These are phyloP conservation scores for Candida bentonensis DNA, from an alignment of 805 yeast species.

Conservation along the genomic window DNA sequence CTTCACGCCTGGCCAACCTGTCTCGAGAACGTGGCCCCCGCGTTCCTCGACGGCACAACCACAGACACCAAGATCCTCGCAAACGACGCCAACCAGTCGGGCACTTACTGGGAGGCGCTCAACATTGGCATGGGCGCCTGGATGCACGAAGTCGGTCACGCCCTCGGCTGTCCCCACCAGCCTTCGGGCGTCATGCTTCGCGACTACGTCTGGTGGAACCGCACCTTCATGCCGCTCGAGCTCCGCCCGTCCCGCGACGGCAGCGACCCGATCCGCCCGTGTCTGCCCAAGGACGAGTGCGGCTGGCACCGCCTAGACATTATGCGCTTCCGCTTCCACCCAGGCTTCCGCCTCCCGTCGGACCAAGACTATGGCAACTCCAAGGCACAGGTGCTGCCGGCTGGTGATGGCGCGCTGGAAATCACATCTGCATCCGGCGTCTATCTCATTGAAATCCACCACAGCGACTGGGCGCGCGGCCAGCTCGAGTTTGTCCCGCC, in stretches of 20 bases:
- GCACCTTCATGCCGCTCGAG: conserved; percentile 71
- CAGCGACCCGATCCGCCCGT: conserved; percentile 23
- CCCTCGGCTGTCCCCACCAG: conserved; percentile 85
- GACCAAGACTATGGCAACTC: conserved; percentile 30
- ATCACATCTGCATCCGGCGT: conserved; percentile 52
- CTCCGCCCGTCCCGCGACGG: conserved; percentile 24
- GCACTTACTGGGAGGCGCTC: conserved; percentile 80
- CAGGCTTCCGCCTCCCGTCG: conserved; percentile 55
- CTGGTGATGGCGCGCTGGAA: conserved; percentile 30
- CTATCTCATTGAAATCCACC: conserved; percentile 56
- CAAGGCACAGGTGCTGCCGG: conserved; percentile 33
- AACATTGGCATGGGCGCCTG: conserved; percentile 85
- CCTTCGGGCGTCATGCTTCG: conserved; percentile 82
- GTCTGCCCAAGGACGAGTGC: conserved; percentile 51
- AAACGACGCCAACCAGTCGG: conserved; percentile 74
- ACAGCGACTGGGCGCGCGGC: conserved; percentile 40
- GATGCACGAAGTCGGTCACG: conserved; percentile 90
- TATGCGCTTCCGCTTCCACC: conserved; percentile 67
- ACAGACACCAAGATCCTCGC: conserved; percentile 63
- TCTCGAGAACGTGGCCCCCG: conserved; percentile 52
- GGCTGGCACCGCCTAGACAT: conserved; percentile 80
- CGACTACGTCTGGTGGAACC: conserved; percentile 66
- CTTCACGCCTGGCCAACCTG: conserved; percentile 85
- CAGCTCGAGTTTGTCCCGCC: conserved; percentile 54
- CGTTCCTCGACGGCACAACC: conserved; percentile 59